These are phyloP conservation scores for Microbotryomycetes sp. DNA, from an alignment of 1,284 basidiomycete genomes.

Conservation along the genomic window DNA sequence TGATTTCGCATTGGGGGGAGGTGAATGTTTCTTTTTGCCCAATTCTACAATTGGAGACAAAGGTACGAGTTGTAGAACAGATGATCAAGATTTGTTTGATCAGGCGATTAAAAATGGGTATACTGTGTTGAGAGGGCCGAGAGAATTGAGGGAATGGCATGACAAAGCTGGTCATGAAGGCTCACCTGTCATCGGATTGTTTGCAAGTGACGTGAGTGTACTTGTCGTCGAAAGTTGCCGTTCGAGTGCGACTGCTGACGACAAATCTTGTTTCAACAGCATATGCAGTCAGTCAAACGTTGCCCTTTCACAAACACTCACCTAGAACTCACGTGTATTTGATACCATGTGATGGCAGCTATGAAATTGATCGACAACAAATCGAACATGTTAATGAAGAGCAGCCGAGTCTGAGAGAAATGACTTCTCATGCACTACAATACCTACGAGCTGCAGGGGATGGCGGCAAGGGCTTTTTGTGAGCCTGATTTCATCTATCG, in stretches of 20 bases:
- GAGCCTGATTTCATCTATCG: slow-evolving; percentile 39
- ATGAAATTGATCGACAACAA: slow-evolving; percentile 38
- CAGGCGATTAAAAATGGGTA: slow-evolving; percentile 29
- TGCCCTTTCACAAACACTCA: not conserved
- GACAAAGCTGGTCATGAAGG: slow-evolving; percentile 13
- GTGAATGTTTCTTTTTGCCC: slow-evolving; percentile 42
- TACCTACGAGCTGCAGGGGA: slow-evolving; percentile 22
- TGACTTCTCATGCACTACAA: slow-evolving; percentile 29
- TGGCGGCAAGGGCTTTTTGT: slow-evolving; percentile 35
- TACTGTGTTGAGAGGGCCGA: slow-evolving; percentile 25
- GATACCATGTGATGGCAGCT: no score
- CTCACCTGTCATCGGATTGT: slow-evolving; percentile 13
- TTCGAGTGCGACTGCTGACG: not conserved
- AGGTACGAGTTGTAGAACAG: slow-evolving; percentile 39
- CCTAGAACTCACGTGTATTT: not conserved
- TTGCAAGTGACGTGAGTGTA: slow-evolving; percentile 35
- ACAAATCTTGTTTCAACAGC: slow-evolving; percentile 13
- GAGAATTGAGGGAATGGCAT: slow-evolving; percentile 16
- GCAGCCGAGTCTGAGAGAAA: slow-evolving; percentile 27
- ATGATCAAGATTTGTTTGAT: slow-evolving; percentile 39
- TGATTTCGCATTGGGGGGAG: slow-evolving; percentile 44
- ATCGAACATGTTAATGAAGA: slow-evolving; percentile 13
- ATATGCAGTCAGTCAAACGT: slow-evolving; percentile 31
- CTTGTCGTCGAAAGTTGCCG: slow-evolving; percentile 13
- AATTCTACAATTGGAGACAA: slow-evolving; percentile 31